Evolutionary conservation across 1,284 basidiomycete species (phyloP), one percentile per base, ranked within the genome.

Genomic region (Tremellales sp.): DNA sequence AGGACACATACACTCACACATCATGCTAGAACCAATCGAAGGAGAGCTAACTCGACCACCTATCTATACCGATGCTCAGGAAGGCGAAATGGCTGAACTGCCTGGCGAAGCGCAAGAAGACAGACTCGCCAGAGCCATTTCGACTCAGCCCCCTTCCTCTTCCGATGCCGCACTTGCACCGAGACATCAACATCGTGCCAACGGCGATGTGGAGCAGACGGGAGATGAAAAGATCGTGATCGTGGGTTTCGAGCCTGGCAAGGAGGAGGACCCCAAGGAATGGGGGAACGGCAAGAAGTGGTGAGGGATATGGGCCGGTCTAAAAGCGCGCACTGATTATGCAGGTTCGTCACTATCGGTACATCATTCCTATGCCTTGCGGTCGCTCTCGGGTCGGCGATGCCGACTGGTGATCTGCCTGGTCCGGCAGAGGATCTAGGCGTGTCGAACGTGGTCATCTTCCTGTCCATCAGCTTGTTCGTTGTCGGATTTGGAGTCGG

Each of bases 401-500:
- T 76, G 50, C 75, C 77, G 2, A 76, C 77, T 0, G 75, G 76
- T 22, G 70, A 77, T 48, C 57, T 77, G 1, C 57, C 57, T 2
- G 62, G 65, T 2, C 64, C 73, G 12, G 64, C 64, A n/a, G 46
- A 55, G 15, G 49, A 67, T 11, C 73, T 78, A 24, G 54, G 68
- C 27, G 73, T 76, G n/a, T 63, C 68, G 5, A 53, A 66, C 42
- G 73, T 74, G 44, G 75, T 71, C 5, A 70, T 74, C 43, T 70
- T 60, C 45, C 63, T 76, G 17, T 66, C 64, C 36, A 68, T 78
- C 23, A 68, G 75, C 17, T 65, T 79, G 43, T 78, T 78, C 56
- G 73, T 79, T 12, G 65, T 75, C 25, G 78, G 78, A 2, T 76
- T 75, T 53, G 74, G 73, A 40, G 53, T 76, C 41, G 75, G 75